Conservation (phyloP, 2,329 filamentous ascomycete species). For the Tolypocladium album region DNA sequence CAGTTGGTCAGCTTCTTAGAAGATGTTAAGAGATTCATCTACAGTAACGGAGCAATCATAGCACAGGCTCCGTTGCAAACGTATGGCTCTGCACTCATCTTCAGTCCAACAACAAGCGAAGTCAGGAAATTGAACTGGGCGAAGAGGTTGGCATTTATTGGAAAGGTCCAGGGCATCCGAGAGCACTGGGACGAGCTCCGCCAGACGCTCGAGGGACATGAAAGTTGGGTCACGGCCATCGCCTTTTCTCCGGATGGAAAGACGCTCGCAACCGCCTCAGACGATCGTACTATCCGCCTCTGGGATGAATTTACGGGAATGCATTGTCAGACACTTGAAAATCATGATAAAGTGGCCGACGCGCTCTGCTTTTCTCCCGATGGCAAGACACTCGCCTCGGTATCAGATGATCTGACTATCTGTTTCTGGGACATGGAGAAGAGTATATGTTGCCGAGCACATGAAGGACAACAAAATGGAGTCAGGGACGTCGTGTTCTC, state of each 20-base stretch:
- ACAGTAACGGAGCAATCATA: neutral
- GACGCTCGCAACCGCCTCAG: neutral
- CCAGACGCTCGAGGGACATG: neutral
- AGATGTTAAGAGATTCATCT: neutral
- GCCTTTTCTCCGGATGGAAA: neutral
- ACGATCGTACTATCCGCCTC: neutral
- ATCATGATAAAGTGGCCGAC: accelerated
- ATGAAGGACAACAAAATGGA: too few species aligned
- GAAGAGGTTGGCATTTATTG: neutral
- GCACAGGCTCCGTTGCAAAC: neutral
- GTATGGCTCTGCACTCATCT: neutral
- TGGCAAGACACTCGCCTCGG: neutral
- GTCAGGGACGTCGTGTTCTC: too few species aligned
- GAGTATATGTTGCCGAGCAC: too few species aligned
- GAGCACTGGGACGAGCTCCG: neutral
- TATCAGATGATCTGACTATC: neutral
- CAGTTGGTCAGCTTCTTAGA: neutral
- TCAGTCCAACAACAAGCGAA: neutral
- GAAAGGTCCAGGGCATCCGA: neutral
- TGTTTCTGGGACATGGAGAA: too few species aligned
- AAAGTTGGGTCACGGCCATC: accelerated
- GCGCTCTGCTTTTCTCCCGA: neutral
- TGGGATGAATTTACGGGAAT: neutral
- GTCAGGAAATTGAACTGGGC: neutral
- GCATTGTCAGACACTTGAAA: neutral